Evolutionary conservation across 1,284 basidiomycete genomes (phyloP).

Genomic region (Filobasidium uniguttulatum): DNA sequence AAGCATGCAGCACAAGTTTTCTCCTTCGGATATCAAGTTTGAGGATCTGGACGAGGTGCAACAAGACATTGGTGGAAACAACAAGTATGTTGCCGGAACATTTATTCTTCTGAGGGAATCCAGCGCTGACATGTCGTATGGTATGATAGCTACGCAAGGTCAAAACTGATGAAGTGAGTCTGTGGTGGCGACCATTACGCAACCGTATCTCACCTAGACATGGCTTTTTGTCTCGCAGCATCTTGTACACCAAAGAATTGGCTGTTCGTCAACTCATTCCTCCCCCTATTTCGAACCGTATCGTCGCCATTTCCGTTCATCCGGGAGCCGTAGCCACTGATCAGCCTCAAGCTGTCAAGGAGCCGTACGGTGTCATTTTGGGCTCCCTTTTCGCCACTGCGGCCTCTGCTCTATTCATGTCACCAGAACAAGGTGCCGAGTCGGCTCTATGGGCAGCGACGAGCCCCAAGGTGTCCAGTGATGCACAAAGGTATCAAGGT

Average conservation of each 20-base stretch:
- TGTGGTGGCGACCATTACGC: not conserved
- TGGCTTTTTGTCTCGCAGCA: conserved; percentile 16
- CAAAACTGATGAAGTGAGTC: conserved; percentile 27
- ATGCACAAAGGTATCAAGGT: conserved; percentile 19
- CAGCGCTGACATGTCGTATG: not conserved
- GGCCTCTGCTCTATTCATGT: conserved; percentile 27
- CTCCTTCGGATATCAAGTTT: conserved; percentile 23
- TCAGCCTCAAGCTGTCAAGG: conserved; percentile 26
- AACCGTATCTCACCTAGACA: not conserved
- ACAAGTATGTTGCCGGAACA: conserved; percentile 13
- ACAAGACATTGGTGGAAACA: conserved; percentile 19
- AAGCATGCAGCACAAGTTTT: conserved; percentile 26
- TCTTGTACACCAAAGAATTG: conserved; percentile 28
- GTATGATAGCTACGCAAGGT: conserved; percentile 19
- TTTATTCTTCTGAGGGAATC: not conserved
- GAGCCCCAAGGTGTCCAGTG: conserved; percentile 14
- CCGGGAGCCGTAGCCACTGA: conserved; percentile 23
- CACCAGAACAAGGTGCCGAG: conserved; percentile 28
- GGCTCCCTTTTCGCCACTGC: conserved; percentile 24
- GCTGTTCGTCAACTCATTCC: conserved; percentile 20
- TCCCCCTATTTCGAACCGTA: conserved; percentile 14
- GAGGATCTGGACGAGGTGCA: conserved; percentile 26
- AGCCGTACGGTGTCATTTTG: conserved; percentile 25
- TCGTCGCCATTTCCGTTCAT: conserved; percentile 27
- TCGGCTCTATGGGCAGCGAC: conserved; percentile 28